Conservation (phyloP, 1,284 basidiomycete genomes). For the Volvariella volvacea region DNA sequence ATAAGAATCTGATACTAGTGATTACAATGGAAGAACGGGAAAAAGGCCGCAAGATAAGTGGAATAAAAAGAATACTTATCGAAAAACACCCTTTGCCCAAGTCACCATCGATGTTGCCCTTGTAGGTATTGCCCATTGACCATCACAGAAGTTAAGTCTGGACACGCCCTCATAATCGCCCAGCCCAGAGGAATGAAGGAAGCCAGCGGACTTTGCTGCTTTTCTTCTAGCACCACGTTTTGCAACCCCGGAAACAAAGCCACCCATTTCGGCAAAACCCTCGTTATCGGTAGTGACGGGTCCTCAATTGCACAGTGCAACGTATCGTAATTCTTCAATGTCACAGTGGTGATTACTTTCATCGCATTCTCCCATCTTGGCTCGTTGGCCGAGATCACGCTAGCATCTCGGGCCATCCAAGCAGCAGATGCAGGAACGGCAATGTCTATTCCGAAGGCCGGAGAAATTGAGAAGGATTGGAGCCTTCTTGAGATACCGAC, state of each 20-base stretch:
- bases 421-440: not conserved
- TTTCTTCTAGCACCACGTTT: not conserved
- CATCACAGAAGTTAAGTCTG: not conserved
- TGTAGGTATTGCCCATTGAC: conserved; percentile 1
- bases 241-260: not conserved
- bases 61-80: too few species aligned
- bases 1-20: too few species aligned
- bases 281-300: not conserved
- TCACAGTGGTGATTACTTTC: not conserved
- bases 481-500: not conserved
- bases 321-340: not conserved
- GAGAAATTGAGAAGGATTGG: not conserved
- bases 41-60: too few species aligned
- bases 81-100: too few species aligned
- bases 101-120: too few species aligned
- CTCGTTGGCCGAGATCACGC: not conserved
- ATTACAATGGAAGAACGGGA: too few species aligned
- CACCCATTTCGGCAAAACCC: not conserved
- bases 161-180: not conserved
- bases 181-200: not conserved
- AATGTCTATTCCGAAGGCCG: not conserved
- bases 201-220: not conserved
- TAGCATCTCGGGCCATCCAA: not conserved
- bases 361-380: not conserved
- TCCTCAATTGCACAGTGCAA: not conserved